Evolutionary conservation across 768 basidiomycete genomes (phyloP).

Genomic region (Boletus vinaceobasis): DNA sequence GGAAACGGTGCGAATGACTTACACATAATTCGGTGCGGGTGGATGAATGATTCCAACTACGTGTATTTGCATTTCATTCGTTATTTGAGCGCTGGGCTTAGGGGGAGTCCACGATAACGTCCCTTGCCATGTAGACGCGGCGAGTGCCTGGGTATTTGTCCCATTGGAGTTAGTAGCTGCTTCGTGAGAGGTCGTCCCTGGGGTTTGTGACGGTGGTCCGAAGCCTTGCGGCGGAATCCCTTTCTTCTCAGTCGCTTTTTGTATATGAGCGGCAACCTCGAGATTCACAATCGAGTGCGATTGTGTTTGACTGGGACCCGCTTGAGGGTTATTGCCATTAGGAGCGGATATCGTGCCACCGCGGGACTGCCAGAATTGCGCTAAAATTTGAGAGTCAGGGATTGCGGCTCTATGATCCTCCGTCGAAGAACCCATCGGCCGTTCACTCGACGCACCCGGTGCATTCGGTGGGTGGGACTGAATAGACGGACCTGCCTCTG

Average conservation of each 20-base stretch:
- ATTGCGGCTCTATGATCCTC: constrained; percentile 21
- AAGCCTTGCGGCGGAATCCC: constrained; percentile 26
- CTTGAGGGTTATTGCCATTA: constrained; percentile 9
- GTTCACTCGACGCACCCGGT: constrained; percentile 5
- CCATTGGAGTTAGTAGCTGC: background rate
- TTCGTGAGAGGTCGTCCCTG: constrained; percentile 16
- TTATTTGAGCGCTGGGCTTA: constrained; percentile 36
- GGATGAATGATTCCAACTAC: constrained; percentile 26
- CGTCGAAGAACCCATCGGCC: background rate
- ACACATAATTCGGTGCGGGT: constrained; percentile 33
- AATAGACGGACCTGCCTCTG: constrained; percentile 10
- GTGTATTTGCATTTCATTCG: constrained; percentile 37
- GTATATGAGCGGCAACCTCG: constrained; percentile 41
- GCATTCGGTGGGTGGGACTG: constrained; percentile 9
- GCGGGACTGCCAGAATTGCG: constrained; percentile 30
- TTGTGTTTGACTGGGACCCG: constrained; percentile 15
- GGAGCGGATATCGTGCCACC: constrained; percentile 12
- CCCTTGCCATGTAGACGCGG: constrained; percentile 44
- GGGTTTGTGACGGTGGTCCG: constrained; percentile 15
- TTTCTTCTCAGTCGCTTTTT: constrained; percentile 48
- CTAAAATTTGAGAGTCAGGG: constrained; percentile 24
- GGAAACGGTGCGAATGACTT: constrained; percentile 17
- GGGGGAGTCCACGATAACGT: constrained; percentile 40
- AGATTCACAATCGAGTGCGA: constrained; percentile 1
- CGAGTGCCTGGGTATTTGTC: constrained; percentile 1